A percentile compares a stretch with the other conserved stretches of the same genome.
phyloP scores from a whole-genome alignment of 495 filamentous ascomycete species.

The Daldinia vernicosa region DNA sequence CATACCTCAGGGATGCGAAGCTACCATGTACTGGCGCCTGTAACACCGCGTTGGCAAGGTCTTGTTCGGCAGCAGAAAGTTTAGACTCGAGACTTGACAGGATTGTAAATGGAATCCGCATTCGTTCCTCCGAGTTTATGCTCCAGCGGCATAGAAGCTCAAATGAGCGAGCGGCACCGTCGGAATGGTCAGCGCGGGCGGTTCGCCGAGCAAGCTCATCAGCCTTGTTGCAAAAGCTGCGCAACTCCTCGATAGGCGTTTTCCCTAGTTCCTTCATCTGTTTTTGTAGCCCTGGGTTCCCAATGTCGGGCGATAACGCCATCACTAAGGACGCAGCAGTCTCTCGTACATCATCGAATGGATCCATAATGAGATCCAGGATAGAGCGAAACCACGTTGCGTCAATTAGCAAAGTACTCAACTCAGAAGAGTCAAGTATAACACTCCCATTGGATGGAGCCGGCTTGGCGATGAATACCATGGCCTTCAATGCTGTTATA shows the following conservation, averaged over 20 bases:
- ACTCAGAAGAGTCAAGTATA: conserved; percentile 18
- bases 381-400: conserved; percentile 70
- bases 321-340: conserved; percentile 68
- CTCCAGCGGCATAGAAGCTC: conserved; percentile 55
- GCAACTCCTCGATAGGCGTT: conserved; percentile 43
- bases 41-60: conserved; percentile 68
- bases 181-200: conserved; percentile 85
- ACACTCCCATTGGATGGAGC: conserved; percentile 25
- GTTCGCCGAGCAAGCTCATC: conserved; percentile 65
- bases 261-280: conserved; percentile 18
- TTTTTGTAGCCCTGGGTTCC: conserved; percentile 30
- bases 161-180: conserved; percentile 76
- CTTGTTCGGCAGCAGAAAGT: conserved; percentile 61
- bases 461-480: conserved; percentile 65
- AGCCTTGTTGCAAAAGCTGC: conserved; percentile 60
- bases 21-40: conserved; percentile 75
- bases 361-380: conserved; percentile 81
- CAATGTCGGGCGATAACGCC: conserved; percentile 45
- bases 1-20: conserved; percentile 70
- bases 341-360: conserved; percentile 90
- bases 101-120: conserved; percentile 53
- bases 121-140: conserved; percentile 45
- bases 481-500: conserved; percentile 76
- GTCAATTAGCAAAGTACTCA: conserved; percentile 42
- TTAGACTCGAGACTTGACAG: conserved; percentile 65